Evolutionary conservation across 768 basidiomycete species (phyloP), one percentile per base, ranked within the genome.

Genomic region (Agaricus blazei): DNA sequence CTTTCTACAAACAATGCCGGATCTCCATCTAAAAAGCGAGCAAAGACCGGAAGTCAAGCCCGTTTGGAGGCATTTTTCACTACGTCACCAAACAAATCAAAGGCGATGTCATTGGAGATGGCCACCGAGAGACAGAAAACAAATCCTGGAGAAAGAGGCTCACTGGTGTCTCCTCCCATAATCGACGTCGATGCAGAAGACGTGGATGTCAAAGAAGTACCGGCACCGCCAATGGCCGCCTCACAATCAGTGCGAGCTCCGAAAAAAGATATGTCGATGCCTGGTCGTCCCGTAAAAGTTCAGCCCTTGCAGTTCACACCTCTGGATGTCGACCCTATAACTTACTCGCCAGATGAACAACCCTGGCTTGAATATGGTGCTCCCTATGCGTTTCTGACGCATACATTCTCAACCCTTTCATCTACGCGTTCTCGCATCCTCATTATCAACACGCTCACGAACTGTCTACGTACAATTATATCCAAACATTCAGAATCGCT

Each of bases 301-400:
- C 37, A 31, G 38, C 51, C 34, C 9, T 67, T 70, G 59, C 53
- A 57, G 12, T 70, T 66, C 57, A 48, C 41, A 4, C 53, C 70
- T 41, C 66, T 85, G 34, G 70, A 77, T 42, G 66, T 76, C 37
- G 85, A 88, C 57, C 80, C 83, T 24, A 59, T 73, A 1, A 49
- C 57, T 14, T 87, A 83, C 64, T 63, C 70, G 51, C 65, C 76
- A 31, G 65, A 68, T 29, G 58, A 59, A n/a, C 73, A 72, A 51
- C 73, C 77, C 7, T 85, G 82, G 76, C 60, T 66, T 5, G 60
- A 69, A 9, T 50, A 49, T 37, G 64, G 74, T 4, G 78, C 81
- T 3, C 88, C 89, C 0, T 93, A 88, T 67, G 77, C 85, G 2
- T 88, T 90, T 65, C 77, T 93, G 26, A 79, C 80, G 1, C 81